phyloP scores from a whole-genome alignment of 345 rosid genomes.

The Ailanthus altissimus region DNA sequence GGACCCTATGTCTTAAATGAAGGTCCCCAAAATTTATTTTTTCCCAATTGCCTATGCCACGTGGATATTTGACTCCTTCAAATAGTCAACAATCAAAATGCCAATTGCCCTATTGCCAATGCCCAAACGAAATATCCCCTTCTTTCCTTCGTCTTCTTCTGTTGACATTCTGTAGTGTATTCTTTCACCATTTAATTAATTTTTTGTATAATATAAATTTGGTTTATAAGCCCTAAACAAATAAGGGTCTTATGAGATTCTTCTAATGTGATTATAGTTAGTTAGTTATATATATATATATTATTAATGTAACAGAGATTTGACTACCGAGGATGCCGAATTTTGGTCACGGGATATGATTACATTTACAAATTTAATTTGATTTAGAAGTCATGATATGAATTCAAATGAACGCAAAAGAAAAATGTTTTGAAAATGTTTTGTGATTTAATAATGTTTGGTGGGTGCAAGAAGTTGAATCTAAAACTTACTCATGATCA shows the following conservation, averaged over 20 bases:
- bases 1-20: constrained; percentile 9
- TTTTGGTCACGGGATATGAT: constrained; percentile 15
- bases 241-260: neutral
- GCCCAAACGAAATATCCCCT: neutral
- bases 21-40: constrained; percentile 11
- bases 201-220: neutral
- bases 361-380: neutral
- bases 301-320: constrained; percentile 1
- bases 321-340: constrained; percentile 5
- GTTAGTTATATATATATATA: no score
- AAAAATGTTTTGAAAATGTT: neutral
- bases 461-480: neutral
- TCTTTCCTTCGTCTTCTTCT: constrained; percentile 8
- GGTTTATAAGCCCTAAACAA: neutral
- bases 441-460: neutral
- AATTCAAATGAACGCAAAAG: neutral
- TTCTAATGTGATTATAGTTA: neutral
- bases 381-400: neutral
- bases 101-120: neutral
- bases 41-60: neutral
- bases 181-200: neutral
- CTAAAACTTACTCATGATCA: neutral
- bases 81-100: constrained; percentile 28
- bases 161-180: constrained; percentile 28
- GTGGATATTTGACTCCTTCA: constrained; percentile 20